These are phyloP conservation scores for Ophiosphaerella narmari DNA, from an alignment of 2,329 filamentous ascomycete species.

Conservation along the genomic window DNA sequence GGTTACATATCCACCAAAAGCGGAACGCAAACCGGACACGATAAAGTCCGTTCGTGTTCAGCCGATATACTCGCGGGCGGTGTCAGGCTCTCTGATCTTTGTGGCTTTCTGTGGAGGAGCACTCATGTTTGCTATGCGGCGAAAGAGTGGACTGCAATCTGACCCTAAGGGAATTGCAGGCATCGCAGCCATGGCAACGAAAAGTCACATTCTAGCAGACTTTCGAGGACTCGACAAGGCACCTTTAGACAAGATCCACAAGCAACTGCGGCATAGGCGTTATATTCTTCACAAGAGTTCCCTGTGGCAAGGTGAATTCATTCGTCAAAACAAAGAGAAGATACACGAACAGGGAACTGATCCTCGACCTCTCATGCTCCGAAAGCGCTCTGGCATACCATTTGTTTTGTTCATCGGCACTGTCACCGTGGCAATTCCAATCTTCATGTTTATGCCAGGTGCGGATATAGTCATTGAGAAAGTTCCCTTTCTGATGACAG, in stretches of 20 bases:
- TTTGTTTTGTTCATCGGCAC: conserved; percentile 63
- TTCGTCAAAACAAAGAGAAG: conserved; percentile 53
- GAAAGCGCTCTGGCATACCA: conserved; percentile 62
- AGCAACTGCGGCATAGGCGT: conserved; percentile 66
- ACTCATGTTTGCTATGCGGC: conserved; percentile 64
- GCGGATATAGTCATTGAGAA: conserved; percentile 61
- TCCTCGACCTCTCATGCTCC: conserved; percentile 72
- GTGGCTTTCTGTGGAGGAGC: conserved; percentile 63
- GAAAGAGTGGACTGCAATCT: conserved; percentile 68
- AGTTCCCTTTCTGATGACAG: conserved; percentile 68
- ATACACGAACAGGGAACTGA: conserved; percentile 52
- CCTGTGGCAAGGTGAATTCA: conserved; percentile 66
- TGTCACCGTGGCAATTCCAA: conserved; percentile 63
- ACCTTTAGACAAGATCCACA: conserved; percentile 68
- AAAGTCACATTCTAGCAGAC: conserved; percentile 73
- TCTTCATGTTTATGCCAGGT: conserved; percentile 64
- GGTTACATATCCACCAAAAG: conserved; percentile 59
- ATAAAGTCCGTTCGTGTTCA: conserved; percentile 63
- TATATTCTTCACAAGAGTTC: conserved; percentile 74
- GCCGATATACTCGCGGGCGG: conserved; percentile 63
- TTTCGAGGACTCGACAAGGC: conserved; percentile 74
- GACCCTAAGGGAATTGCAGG: conserved; percentile 76
- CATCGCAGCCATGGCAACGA: conserved; percentile 75
- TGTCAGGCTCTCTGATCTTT: conserved; percentile 61
- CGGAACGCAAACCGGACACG: conserved; percentile 50